phyloP scores from a whole-genome alignment of 306 rosid species.

The Oemleria cerasiformis region DNA sequence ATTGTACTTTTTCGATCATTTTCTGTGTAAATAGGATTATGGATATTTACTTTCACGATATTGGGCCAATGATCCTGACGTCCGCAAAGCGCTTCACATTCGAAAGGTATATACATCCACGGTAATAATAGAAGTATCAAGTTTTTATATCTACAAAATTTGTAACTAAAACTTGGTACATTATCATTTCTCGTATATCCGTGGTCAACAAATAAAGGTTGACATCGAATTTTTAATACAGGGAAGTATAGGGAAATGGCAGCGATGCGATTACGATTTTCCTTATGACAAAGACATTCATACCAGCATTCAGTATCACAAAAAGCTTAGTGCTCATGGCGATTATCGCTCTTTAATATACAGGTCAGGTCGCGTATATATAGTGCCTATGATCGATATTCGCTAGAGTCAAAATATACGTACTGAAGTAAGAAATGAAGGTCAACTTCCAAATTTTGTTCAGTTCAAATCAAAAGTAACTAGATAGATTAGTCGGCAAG shows the following conservation, averaged over 20 bases:
- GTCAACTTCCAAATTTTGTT: too few relatives aligned
- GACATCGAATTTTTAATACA: constrained; percentile 7
- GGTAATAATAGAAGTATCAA: neutral
- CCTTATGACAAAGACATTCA: neutral
- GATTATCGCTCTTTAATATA: constrained; percentile 51
- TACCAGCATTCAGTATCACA: constrained; percentile 35
- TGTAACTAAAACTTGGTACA: neutral
- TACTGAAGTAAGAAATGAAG: neutral
- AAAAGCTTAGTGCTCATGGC: constrained; percentile 51
- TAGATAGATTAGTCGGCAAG: too few relatives aligned
- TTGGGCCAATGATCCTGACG: constrained; percentile 62
- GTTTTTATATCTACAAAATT: too few relatives aligned
- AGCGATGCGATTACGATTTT: constrained; percentile 26
- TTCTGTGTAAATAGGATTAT: constrained; percentile 4
- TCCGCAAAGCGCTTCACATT: constrained; percentile 49
- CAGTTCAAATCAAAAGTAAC: too few relatives aligned
- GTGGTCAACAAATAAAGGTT: too few relatives aligned
- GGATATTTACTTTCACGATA: constrained; percentile 26
- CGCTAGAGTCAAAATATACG: too few relatives aligned
- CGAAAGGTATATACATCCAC: constrained; percentile 34
- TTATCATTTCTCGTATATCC: too few relatives aligned
- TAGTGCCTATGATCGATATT: too few relatives aligned
- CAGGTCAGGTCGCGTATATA: too few relatives aligned
- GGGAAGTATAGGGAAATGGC: constrained; percentile 63
- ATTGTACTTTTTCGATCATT: too few relatives aligned